Evolutionary conservation across 805 yeast species (phyloP), one percentile per base, ranked within the genome.

Genomic region (Myxozyma monticola): DNA sequence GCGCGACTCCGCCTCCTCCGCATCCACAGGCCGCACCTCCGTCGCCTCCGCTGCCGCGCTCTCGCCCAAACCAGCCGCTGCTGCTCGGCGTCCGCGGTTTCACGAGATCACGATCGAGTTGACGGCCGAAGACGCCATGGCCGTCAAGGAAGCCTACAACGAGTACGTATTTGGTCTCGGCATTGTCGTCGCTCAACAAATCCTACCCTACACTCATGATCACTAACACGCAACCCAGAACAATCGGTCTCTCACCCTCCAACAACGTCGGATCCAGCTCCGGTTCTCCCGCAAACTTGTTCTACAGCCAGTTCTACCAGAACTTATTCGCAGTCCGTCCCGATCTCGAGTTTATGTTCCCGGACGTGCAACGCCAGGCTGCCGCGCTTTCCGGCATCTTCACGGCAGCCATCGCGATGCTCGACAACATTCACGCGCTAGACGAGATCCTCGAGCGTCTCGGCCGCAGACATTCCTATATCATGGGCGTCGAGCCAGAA

Each of bases 341-440:
- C 0, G 65, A 65, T 9, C 70, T 81, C 60, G 83, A 77, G 46
- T 68, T 64, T 37, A 53, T 78, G 57, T 79, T 80, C 59, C 85
- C 85, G 0, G 75, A 78, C 17, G 75, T 81, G 48, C 70, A 71
- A 44, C 84, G 81, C 64, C 85, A 81, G 66, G 83, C 85, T 1
- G 76, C 76, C 25, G 75, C 84, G 15, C 76, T 81, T 66, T 83
- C 84, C 1, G 84, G 84, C 4, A 80, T 80, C 37, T 68, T 81
- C 62, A 72, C 80, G 33, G 70, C 78, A 37, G 79, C 85, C 3
- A 72, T 81, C 51, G 66, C 73, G 22, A 78, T 77, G 50, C 66
- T 81, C 48, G 84, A 80, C 43, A 77, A 77, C 58, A 66, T 81
- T 47, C 53, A 71, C 1, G 65, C 66, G 20, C 68, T 81, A 62